These are phyloP conservation scores for Penicillium canescens DNA, from an alignment of 495 filamentous ascomycete species.

Conservation along the genomic window DNA sequence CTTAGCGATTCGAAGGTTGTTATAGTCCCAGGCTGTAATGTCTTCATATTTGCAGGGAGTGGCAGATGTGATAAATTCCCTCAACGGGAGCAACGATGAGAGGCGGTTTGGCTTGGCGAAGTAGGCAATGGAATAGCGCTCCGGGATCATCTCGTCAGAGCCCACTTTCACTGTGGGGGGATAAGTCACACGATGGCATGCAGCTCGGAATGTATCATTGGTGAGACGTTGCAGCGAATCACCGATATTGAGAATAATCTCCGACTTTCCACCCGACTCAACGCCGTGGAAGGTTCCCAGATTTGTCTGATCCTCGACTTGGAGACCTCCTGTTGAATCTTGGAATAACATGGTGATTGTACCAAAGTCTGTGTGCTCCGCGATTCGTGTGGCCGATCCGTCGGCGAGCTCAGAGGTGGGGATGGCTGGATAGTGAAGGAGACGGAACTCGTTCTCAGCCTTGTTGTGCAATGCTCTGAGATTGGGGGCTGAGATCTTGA, in stretches of 20 bases:
- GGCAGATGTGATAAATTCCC: conserved; percentile 15
- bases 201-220: conserved; percentile 48
- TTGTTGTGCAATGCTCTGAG: conserved; percentile 46
- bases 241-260: conserved; percentile 65
- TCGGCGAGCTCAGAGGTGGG: conserved; percentile 15
- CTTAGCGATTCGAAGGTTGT: conserved; percentile 25
- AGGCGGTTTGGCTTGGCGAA: conserved; percentile 33
- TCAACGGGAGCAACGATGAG: conserved; percentile 20
- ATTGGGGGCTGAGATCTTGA: conserved; percentile 47
- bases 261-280: conserved; percentile 47
- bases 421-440: conserved; percentile 44
- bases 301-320: conserved; percentile 39
- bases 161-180: conserved; percentile 21
- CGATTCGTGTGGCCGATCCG: conserved; percentile 30
- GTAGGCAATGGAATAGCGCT: conserved; percentile 35
- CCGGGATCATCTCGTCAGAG: conserved; percentile 19
- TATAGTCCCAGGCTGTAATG: conserved; percentile 34
- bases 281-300: conserved; percentile 41
- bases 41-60: conserved; percentile 29
- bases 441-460: conserved; percentile 49
- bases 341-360: conserved; percentile 53
- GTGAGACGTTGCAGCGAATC: conserved; percentile 63
- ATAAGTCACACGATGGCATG: conserved; percentile 34
- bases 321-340: conserved; percentile 44
- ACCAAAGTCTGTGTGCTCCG: conserved; percentile 48